Percentiles rank a stretch among this genome's conserved stretches.
Conservation (phyloP, 805 yeast species). For the Candida ficus region DNA sequence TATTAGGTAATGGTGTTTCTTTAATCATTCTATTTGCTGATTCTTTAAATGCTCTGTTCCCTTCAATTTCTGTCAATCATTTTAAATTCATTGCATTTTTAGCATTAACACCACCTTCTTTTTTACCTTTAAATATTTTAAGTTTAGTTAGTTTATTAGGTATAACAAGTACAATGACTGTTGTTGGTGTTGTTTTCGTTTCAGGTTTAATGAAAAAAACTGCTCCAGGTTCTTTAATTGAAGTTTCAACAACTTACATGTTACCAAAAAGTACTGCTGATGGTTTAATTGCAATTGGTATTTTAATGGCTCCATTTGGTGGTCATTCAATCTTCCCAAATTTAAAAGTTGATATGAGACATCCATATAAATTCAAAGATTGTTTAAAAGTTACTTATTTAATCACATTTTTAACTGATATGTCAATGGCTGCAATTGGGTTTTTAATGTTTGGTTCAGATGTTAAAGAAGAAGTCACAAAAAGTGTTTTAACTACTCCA, state of each 20-base stretch:
- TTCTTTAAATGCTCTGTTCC: slow-evolving; percentile 67
- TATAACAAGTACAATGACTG: slow-evolving; percentile 61
- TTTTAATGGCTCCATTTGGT: slow-evolving; percentile 78
- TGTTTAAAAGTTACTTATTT: slow-evolving; percentile 56
- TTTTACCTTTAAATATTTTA: slow-evolving; percentile 67
- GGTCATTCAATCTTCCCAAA: slow-evolving; percentile 82
- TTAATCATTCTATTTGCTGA: slow-evolving; percentile 81
- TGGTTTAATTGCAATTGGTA: slow-evolving; percentile 57
- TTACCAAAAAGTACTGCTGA: slow-evolving; percentile 54
- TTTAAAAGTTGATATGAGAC: slow-evolving; percentile 65
- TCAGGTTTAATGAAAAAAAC: slow-evolving; percentile 58
- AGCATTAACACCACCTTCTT: slow-evolving; percentile 75
- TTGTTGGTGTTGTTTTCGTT: slow-evolving; percentile 50
- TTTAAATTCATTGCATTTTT: slow-evolving; percentile 68
- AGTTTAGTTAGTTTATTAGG: slow-evolving; percentile 69
- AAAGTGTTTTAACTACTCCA: slow-evolving; percentile 56
- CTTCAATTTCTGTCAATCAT: slow-evolving; percentile 42
- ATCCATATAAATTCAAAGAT: slow-evolving; percentile 48
- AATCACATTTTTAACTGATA: slow-evolving; percentile 55
- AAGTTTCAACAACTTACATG: slow-evolving; percentile 59
- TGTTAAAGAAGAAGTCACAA: slow-evolving; percentile 72
- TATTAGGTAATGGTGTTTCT: slow-evolving; percentile 78
- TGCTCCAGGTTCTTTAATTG: slow-evolving; percentile 70
- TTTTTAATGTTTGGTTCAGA: slow-evolving; percentile 75
- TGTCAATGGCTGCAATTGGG: slow-evolving; percentile 61